Evolutionary conservation across 2,329 filamentous ascomycete species (phyloP), one percentile per base, ranked within the genome.

Genomic region (Colletotrichum musicola): DNA sequence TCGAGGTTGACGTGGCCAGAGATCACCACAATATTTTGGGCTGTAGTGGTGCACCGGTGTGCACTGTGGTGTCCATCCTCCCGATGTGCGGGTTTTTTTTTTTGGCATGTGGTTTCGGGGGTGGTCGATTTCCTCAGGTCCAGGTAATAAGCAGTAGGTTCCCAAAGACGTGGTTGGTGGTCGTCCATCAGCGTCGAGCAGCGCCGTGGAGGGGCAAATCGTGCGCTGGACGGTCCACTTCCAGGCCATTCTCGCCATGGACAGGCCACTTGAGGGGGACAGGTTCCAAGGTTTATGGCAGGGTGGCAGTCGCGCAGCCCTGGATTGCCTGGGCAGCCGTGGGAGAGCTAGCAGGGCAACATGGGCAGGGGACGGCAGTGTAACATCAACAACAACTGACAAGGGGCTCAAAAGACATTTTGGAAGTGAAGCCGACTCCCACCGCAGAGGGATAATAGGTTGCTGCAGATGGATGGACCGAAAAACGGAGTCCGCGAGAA

Each of bases 31-130:
- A 49, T 42, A 40, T 55, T 14, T 30, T 66, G 57, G 18, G n/a
- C 46, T 22, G 9, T 49, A 16, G 44, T 42, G 27, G 38, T 61
- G 47, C 44, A 65, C 38, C 27, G 18, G 42, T 56, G 27, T 49
- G 22, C 27, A 14, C 27, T 49, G 27, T 49, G 22, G 35, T 46
- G 22, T 62, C 12, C 16, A 18, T 25, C n/a, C 27, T 35, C 27
- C 27, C 56, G 49, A 53, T 44, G 53, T 72, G 72, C 65, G 72
- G 56, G 72, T 62, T 72, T 73, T 72, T 62, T 72, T 73, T 72
- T 71, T 68, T 73, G 73, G 72, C 74, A 73, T 74, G 70, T 73
- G 72, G 72, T 71, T 69, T 30, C 16, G 20, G 46, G 20, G 25
- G 35, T 25, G 16, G 12, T 13, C 25, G 42, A 16, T 46, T 54